phyloP scores from a whole-genome alignment of 2,329 filamentous ascomycete genomes.

The Phyllosticta citriasiana region DNA sequence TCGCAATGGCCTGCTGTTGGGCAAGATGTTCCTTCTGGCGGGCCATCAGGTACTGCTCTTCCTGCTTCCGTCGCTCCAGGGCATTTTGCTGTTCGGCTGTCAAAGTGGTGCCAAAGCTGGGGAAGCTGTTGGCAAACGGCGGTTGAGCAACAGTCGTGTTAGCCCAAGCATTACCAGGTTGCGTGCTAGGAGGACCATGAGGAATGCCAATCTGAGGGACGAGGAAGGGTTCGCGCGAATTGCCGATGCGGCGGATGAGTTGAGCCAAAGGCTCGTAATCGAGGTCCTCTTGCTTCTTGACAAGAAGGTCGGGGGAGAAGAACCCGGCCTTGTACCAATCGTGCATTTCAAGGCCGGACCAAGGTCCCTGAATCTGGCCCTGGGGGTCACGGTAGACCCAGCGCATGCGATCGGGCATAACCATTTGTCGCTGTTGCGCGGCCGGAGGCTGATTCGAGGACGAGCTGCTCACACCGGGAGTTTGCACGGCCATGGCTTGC shows the following conservation, averaged over 20 bases:
- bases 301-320: slow-evolving; percentile 86
- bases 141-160: slow-evolving; percentile 46
- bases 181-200: slow-evolving; percentile 61
- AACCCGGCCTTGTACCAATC: slow-evolving; percentile 99
- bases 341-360: slow-evolving; percentile 96
- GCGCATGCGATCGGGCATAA: slow-evolving; percentile 97
- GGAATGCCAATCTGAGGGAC: slow-evolving; percentile 94
- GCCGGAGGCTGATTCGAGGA: slow-evolving; percentile 58
- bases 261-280: slow-evolving; percentile 95
- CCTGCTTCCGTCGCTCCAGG: slow-evolving; percentile 88
- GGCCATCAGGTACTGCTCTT: slow-evolving; percentile 95
- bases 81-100: slow-evolving; percentile 98
- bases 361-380: slow-evolving; percentile 84
- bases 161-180: slow-evolving; percentile 36
- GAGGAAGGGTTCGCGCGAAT: slow-evolving; percentile 92
- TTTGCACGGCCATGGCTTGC: slow-evolving; percentile 19
- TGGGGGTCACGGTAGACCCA: slow-evolving; percentile 98
- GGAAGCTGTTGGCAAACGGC: slow-evolving; percentile 86
- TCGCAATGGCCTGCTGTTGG: slow-evolving; percentile 68
- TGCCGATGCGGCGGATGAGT: slow-evolving; percentile 89
- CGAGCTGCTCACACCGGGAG: slow-evolving; percentile 34
- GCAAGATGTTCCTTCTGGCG: slow-evolving; percentile 89
- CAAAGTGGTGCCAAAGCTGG: slow-evolving; percentile 89
- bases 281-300: slow-evolving; percentile 86
- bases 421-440: slow-evolving; percentile 75